Percentiles rank a stretch among this genome's conserved stretches.
Conservation (phyloP, 2,329 filamentous ascomycete genomes). For the Monilinia vaccinii-corymbosi region DNA sequence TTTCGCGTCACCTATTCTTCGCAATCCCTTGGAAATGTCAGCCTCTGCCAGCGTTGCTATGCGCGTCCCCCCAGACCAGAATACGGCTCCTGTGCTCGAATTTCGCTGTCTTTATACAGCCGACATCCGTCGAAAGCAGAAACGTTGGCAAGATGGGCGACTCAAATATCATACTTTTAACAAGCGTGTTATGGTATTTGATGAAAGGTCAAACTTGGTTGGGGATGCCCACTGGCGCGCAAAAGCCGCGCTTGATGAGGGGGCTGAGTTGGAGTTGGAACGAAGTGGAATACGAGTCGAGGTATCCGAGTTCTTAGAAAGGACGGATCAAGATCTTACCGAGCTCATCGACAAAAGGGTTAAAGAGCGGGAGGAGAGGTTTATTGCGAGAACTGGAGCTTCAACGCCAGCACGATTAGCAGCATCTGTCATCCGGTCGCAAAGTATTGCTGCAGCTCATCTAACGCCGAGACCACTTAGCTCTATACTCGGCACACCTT, state of each 20-base stretch:
- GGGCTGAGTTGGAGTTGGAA: slow-evolving; percentile 74
- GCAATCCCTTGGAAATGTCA: slow-evolving; percentile 10
- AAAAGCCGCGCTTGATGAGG: slow-evolving; percentile 60
- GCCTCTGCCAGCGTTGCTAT: slow-evolving; percentile 12
- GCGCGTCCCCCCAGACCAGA: slow-evolving; percentile 24
- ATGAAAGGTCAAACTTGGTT: slow-evolving; percentile 68
- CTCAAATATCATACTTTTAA: slow-evolving; percentile 89
- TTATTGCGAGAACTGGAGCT: slow-evolving; percentile 29
- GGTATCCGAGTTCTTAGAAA: slow-evolving; percentile 66
- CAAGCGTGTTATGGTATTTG: slow-evolving; percentile 82
- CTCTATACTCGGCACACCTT: slow-evolving; percentile 50
- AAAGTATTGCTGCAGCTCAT: slow-evolving; percentile 33
- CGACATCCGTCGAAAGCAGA: slow-evolving; percentile 77
- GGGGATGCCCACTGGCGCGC: slow-evolving; percentile 78
- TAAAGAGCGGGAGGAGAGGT: slow-evolving; percentile 44
- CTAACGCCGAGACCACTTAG: slow-evolving; percentile 50
- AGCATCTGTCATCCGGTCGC: slow-evolving; percentile 14
- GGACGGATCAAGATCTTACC: slow-evolving; percentile 67
- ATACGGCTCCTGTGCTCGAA: slow-evolving; percentile 70
- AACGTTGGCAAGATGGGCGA: slow-evolving; percentile 87
- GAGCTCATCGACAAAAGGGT: slow-evolving; percentile 62
- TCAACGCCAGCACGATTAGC: slow-evolving; percentile 25
- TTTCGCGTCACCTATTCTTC: neutral
- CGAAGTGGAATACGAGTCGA: slow-evolving; percentile 68
- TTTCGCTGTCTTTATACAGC: slow-evolving; percentile 81